Evolutionary conservation across 2,329 filamentous ascomycete genomes (phyloP), one percentile per base, ranked within the genome.

Genomic region (Aspergillus awamori): DNA sequence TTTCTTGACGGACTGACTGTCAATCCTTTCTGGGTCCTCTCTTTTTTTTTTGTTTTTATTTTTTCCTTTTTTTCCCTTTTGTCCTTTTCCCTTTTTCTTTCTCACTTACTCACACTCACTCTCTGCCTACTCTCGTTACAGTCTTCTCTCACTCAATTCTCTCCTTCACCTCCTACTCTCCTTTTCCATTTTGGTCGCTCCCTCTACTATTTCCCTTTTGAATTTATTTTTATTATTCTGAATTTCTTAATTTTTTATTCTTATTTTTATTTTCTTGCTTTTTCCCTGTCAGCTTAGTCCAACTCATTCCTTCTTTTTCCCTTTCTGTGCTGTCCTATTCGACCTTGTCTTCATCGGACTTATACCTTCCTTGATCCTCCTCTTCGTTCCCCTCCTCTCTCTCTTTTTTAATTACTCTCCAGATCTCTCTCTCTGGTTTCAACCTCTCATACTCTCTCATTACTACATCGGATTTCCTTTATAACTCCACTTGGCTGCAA

Each of bases 111-210:
- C 28, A 30, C 28, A 62, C 58, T 63, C 61, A 64, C 58, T 59
- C 53, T 59, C 63, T 62, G 61, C 64, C 63, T 33, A 33, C 30
- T 61, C 60, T 65, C 53, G 65, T 63, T 64, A 30, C 28, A 30
- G 28, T 30, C 28, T 11, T 52, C 63, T 59, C 63, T 67, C 57
- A 52, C 59, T 61, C 61, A 55, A 60, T 58, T 59, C 58, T 63
- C 63, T 69, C 68, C 65, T 65, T 73, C 66, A 65, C 70, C 63
- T 61, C 62, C 63, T 62, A 59, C 64, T 59, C 61, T 65, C 62
- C 59, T 70, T 70, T 63, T 63, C 58, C 59, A 54, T 65, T 70
- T 64, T 67, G 33, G 54, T 59, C 61, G 13, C 55, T 33, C 60
- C 52, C 43, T 60, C 59, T 59, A 39, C 58, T 43, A 45, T 53